Conservation (phyloP, 2,329 filamentous ascomycete genomes). For the Exophiala spinifera region DNA sequence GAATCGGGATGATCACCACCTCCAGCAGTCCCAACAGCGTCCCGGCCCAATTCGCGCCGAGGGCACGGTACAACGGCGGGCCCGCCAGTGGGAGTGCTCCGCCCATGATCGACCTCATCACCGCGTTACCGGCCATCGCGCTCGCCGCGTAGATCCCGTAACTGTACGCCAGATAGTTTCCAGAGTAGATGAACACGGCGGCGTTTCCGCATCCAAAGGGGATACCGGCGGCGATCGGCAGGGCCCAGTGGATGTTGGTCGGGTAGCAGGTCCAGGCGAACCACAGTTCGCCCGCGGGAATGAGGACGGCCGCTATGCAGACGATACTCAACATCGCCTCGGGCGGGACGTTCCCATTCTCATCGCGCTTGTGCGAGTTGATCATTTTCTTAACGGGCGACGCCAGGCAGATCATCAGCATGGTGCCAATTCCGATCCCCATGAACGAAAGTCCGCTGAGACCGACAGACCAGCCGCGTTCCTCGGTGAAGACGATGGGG, state of each 20-base stretch:
- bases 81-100: conserved; percentile 75
- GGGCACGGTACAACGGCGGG: conserved; percentile 63
- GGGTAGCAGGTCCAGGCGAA: conserved; percentile 89
- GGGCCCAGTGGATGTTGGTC: conserved; percentile 73
- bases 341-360: conserved; percentile 69
- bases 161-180: conserved; percentile 73
- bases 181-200: conserved; percentile 76
- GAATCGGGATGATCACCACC: conserved; percentile 72
- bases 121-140: conserved; percentile 74
- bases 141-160: conserved; percentile 81
- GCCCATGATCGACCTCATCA: conserved; percentile 70
- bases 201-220: conserved; percentile 76
- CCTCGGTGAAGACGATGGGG: conserved; percentile 73
- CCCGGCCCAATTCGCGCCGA: conserved; percentile 76
- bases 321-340: conserved; percentile 81
- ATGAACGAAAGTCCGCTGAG: conserved; percentile 74
- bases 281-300: conserved; percentile 75
- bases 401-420: conserved; percentile 55
- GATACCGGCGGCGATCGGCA: conserved; percentile 72
- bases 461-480: conserved; percentile 73
- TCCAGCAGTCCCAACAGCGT: conserved; percentile 73
- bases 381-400: conserved; percentile 75
- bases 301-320: conserved; percentile 70
- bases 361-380: conserved; percentile 70
- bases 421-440: conserved; percentile 62